Percentiles rank a stretch among this genome's conserved stretches.
phyloP scores from a whole-genome alignment of 257 asterid genomes.

The Nicotiana tabacum region DNA sequence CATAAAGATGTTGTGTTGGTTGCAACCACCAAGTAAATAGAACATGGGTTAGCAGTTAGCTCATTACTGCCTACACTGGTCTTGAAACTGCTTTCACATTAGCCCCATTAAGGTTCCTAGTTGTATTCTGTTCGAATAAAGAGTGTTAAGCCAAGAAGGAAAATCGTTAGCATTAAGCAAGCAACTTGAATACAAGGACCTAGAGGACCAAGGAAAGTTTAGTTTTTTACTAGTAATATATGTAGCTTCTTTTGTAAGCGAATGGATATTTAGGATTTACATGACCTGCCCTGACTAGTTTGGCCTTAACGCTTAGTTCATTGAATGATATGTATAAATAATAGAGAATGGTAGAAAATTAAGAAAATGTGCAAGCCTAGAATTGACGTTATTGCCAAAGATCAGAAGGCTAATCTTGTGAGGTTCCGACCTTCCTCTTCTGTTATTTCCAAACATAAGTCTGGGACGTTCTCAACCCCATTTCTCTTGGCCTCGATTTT shows the following conservation, averaged over 20 bases:
- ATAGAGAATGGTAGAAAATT: neutral
- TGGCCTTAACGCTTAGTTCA: neutral
- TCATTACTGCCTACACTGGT: neutral
- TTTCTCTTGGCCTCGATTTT: conserved; percentile 43
- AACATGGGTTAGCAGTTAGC: neutral
- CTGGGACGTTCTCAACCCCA: conserved; percentile 75
- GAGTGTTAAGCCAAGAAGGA: neutral
- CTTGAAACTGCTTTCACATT: neutral
- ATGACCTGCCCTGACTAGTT: neutral
- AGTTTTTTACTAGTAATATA: neutral
- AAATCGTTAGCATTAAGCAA: neutral
- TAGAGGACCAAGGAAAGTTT: neutral
- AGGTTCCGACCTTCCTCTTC: conserved; percentile 45
- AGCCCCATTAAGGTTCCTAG: neutral
- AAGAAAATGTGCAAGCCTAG: neutral
- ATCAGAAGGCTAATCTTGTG: conserved; percentile 46
- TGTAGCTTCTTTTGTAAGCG: neutral
- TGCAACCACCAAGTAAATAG: neutral
- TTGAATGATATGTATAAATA: neutral
- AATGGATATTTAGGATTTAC: neutral
- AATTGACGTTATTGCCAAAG: conserved; percentile 7
- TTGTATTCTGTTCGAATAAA: neutral
- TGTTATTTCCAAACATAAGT: conserved; percentile 47
- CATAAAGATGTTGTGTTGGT: neutral
- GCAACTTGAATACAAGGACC: neutral